Conservation (phyloP, 2,329 filamentous ascomycete genomes). For the Colletotrichum lupini region DNA sequence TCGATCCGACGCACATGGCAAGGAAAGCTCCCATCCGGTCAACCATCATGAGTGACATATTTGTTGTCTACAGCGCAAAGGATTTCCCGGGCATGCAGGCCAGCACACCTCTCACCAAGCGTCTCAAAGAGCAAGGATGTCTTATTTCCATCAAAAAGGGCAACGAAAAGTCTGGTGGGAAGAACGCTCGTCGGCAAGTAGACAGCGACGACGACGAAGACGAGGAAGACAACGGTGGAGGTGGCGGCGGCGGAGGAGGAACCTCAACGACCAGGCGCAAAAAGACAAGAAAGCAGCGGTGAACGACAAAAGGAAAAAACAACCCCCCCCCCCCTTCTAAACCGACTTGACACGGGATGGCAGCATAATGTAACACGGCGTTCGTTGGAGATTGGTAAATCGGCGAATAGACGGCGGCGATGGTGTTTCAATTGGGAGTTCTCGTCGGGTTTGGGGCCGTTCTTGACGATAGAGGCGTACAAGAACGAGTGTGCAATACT, state of each 20-base stretch:
- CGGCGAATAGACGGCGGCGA: slow-evolving; percentile 28
- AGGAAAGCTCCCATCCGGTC: slow-evolving; percentile 64
- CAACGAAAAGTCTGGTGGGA: slow-evolving; percentile 69
- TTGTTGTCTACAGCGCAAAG: slow-evolving; percentile 85
- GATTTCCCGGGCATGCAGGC: slow-evolving; percentile 88
- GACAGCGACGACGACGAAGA: slow-evolving; percentile 60
- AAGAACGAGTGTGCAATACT: background rate
- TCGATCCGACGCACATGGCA: slow-evolving; percentile 68
- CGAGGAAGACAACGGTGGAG: slow-evolving; percentile 42
- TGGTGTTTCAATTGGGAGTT: slow-evolving; percentile 2
- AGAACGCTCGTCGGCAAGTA: slow-evolving; percentile 46
- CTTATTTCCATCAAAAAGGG: slow-evolving; percentile 90
- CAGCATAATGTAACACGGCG: slow-evolving; percentile 20
- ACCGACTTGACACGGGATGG: background rate
- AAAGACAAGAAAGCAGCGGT: slow-evolving; percentile 29
- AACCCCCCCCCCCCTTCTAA: no score
- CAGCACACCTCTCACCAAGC: slow-evolving; percentile 78
- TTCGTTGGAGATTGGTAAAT: slow-evolving; percentile 21
- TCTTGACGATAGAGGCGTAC: background rate
- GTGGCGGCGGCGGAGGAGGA: no score
- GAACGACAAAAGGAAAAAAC: background rate
- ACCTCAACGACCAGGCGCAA: slow-evolving; percentile 20
- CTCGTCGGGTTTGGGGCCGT: background rate
- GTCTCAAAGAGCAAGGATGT: slow-evolving; percentile 81
- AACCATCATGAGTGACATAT: slow-evolving; percentile 73